Base-by-base conservation (phyloP, 805 yeast species). In the Dipodascus geniculatus region DNA sequence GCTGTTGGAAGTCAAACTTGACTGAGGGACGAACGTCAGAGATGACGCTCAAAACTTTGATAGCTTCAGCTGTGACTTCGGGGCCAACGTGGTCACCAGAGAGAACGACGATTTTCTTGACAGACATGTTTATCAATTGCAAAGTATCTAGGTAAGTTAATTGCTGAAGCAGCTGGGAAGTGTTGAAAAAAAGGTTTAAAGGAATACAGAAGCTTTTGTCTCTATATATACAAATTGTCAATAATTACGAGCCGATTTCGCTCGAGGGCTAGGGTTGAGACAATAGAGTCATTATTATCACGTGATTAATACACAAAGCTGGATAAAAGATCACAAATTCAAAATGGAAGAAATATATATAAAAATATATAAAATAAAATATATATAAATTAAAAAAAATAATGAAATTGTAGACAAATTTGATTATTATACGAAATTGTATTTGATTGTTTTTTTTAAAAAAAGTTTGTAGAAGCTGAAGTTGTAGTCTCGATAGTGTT, bases 11-110 rank as follows among this genome's bases (percentile, higher is more conserved):
- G 52, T 85, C 80, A 66, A 93, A 90, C 65, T 81, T 71, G 63
- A 85, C 72, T 31, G 58, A 53, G 48, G 83, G 77, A 50, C 76
- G 74, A 48, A 68, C 81, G 56, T 74, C 76, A 61, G 80, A 79
- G 61, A 91, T 85, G 53, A 96, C 88, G 55, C 81, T 75, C 57
- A 93, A 76, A 31, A 93, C 96, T 69, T 91, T 91, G 63, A 90
- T 81, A 50, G 99, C 97, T 74, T 90, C 97, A 23, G 74, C 82
- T 54, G 86, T 80, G 59, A 90, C 80, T 71, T 93, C 99, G 51
- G 85, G 80, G 62, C 99, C 99, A 57, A 87, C 96, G 67, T 93
- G 98, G 74, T 93, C 99, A 63, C 99, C 99, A 55, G 97, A 96
- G 42, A 91, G 76, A 53, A 91, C 79, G 38, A 93, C 95, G 62